Percentiles rank a stretch among this genome's conserved stretches.
phyloP scores from a whole-genome alignment of 2,329 filamentous ascomycete genomes.

The Amauroascus verrucosus region DNA sequence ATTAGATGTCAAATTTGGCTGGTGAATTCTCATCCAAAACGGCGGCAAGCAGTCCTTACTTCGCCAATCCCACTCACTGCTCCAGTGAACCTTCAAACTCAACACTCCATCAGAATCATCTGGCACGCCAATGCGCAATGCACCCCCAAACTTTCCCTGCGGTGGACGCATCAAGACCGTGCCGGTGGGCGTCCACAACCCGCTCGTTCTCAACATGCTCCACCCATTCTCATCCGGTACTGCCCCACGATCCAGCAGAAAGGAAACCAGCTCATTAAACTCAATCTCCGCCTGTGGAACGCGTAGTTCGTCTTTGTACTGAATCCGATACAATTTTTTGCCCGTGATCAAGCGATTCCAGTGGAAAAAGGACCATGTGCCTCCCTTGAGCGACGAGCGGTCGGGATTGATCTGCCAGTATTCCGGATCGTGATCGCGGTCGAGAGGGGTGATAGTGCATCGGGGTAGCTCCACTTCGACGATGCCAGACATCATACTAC shows the following conservation, averaged over 20 bases:
- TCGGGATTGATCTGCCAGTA: conserved; percentile 50
- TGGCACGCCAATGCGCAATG: conserved; percentile 45
- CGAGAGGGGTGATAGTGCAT: conserved; percentile 52
- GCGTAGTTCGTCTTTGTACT: conserved; percentile 46
- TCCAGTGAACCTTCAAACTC: conserved; percentile 49
- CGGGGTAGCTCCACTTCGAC: conserved; percentile 57
- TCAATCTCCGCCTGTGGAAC: conserved; percentile 42
- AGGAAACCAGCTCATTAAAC: conserved; percentile 52
- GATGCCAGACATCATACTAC: conserved; percentile 54
- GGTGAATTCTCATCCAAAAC: conserved; percentile 41
- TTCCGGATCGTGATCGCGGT: conserved; percentile 45
- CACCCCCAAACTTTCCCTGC: conserved; percentile 38
- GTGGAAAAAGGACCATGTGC: conserved; percentile 56
- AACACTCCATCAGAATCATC: conserved; percentile 53
- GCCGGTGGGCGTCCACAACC: conserved; percentile 52
- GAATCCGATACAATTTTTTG: conserved; percentile 51
- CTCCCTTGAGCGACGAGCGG: conserved; percentile 48
- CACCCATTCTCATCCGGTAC: conserved; percentile 51
- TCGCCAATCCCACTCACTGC: conserved; percentile 44
- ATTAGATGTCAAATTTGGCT: conserved; percentile 14
- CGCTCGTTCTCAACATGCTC: conserved; percentile 47
- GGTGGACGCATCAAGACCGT: conserved; percentile 48
- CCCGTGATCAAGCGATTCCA: conserved; percentile 56
- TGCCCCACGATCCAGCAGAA: conserved; percentile 54
- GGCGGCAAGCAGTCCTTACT: conserved; percentile 46